A percentile compares a stretch with the other conserved stretches of the same genome.
Conservation (phyloP, 2,329 filamentous ascomycete species). For the Xenoacremonium recifei region DNA sequence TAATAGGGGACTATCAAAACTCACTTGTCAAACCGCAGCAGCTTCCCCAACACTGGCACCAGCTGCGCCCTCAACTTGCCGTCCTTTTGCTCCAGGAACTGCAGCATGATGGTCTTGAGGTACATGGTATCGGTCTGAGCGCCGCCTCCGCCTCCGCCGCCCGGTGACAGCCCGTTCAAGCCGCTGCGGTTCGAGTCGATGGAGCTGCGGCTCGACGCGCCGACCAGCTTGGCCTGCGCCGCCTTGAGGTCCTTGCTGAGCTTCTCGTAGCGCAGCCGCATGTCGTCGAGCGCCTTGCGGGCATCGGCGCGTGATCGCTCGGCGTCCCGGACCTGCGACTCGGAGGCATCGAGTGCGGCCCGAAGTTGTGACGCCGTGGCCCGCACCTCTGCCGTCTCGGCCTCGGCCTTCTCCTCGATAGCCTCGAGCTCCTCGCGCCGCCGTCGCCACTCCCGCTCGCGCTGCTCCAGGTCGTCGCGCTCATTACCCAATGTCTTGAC, state of each 20-base stretch:
- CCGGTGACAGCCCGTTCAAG: conserved; percentile 26
- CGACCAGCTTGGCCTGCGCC: conserved; percentile 48
- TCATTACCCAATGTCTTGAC: conserved; percentile 70
- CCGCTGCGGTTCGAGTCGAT: conserved; percentile 37
- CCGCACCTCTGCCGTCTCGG: conserved; percentile 74
- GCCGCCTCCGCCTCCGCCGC: conserved; percentile 17
- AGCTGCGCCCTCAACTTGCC: conserved; percentile 73
- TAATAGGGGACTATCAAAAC: conserved; percentile 28
- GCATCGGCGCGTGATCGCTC: conserved; percentile 81
- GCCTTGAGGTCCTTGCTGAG: conserved; percentile 64
- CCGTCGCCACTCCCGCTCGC: conserved; percentile 71
- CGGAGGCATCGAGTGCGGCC: conserved; percentile 80
- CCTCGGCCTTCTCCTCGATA: conserved; percentile 63
- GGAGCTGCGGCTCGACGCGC: conserved; percentile 43
- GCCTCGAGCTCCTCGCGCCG: conserved; percentile 75
- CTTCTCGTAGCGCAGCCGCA: conserved; percentile 74
- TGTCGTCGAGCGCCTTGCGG: conserved; percentile 74
- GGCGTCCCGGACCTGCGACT: conserved; percentile 77
- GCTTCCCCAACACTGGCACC: conserved; percentile 73
- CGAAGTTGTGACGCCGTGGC: conserved; percentile 75
- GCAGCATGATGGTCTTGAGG: conserved; percentile 76
- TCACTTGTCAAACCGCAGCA: conserved; percentile 75
- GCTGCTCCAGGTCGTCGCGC: conserved; percentile 72
- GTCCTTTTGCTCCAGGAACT: conserved; percentile 80
- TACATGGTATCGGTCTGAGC: conserved; percentile 57